Evolutionary conservation across 1,139 yeast genomes (phyloP).

Genomic region (Saccharomyces hybrid): DNA sequence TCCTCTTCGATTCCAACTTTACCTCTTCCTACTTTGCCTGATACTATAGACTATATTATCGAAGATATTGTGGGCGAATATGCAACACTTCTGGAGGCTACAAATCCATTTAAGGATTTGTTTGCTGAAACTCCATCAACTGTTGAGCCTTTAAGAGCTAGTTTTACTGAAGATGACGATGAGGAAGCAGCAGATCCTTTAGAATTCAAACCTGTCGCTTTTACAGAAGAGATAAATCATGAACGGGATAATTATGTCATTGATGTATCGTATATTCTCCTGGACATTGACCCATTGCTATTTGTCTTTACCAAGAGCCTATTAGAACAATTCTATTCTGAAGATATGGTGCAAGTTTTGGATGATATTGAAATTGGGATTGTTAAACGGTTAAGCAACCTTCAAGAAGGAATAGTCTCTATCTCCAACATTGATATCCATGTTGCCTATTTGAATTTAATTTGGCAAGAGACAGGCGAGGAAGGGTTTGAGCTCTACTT

Average conservation of each 20-base stretch:
- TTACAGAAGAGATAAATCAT: not conserved
- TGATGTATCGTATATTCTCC: constrained; percentile 14
- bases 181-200: not conserved
- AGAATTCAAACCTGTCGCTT: not conserved
- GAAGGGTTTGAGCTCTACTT: constrained; percentile 31
- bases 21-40: constrained; percentile 52
- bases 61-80: constrained; percentile 32
- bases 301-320: constrained; percentile 8
- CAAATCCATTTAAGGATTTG: not conserved
- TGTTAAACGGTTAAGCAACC: constrained; percentile 37
- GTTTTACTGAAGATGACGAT: not conserved
- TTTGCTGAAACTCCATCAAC: constrained; percentile 1
- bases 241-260: constrained; percentile 13
- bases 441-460: constrained; percentile 41
- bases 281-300: constrained; percentile 17
- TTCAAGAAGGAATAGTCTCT: constrained; percentile 35
- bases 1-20: constrained; percentile 60
- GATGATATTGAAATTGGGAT: constrained; percentile 63
- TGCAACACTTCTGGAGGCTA: constrained; percentile 1
- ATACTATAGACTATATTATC: constrained; percentile 37
- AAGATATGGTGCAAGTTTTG: constrained; percentile 44
- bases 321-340: constrained; percentile 28
- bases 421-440: constrained; percentile 45
- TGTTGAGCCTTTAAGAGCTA: not conserved
- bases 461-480: constrained; percentile 16